Base-by-base conservation (phyloP, 441 rosid genomes). In the Croton laevigatus region DNA sequence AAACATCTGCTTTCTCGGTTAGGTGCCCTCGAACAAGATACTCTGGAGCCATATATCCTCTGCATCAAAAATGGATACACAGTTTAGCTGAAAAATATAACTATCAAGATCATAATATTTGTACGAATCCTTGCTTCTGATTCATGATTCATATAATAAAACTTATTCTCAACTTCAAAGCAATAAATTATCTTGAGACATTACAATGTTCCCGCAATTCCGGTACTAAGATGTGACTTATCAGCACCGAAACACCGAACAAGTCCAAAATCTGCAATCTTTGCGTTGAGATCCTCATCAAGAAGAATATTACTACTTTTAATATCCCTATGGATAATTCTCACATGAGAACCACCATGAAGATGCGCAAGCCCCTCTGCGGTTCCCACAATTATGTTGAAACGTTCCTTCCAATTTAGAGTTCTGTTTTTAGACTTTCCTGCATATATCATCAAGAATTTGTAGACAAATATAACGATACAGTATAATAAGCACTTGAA, bases 21-120 rank as follows among this genome's bases (percentile, higher is more conserved):
- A 92, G 86, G 20, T 90, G 91, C 46, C 98, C 96, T 46, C 86
- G 81, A 59, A 87, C 78, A 36, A 90, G 85, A 73, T 91, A 88
- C 68, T 91, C 93, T 0, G 96, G 91, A 72, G 94, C 96, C 91
- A 91, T 90, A 78, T 92, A 92, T 10, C 98, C 96, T 4, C 97
- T 91, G 88, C 75, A 74, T 11, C 4, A 14, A 12, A n/a, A n/a
- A 36, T 49, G 54, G 6, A 3, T 34, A 13, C 2, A 62, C 27
- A 27, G 16, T 54, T 36, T 4, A 46, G 27, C 9, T 9, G 40
- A 45, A 37, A 45, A 10, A 20, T 16, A 19, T 40, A 51, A 42
- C 3, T 8, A 13, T 40, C 3, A 46, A 46, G 14, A 10, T 46
- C 51, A 16, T 14, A 46, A 11, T 10, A 13, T 46, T 13, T 3